Percentiles rank a stretch among this genome's conserved stretches.
Evolutionary conservation across 495 filamentous ascomycete genomes (phyloP).

Genomic region (Penicillium parvum): DNA sequence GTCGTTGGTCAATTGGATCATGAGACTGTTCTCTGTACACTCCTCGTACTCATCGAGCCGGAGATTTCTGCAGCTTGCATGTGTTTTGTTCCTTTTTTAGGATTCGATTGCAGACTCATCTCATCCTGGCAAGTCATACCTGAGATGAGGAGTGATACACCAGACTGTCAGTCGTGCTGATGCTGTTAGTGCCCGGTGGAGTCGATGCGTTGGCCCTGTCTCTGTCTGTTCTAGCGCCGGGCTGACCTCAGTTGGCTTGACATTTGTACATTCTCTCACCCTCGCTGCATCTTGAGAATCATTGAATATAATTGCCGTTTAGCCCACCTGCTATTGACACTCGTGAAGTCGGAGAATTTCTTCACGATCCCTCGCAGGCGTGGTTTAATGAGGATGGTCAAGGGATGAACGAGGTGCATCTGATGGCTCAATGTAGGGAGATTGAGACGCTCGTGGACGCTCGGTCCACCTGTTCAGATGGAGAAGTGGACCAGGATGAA

Average conservation of each 20-base stretch:
- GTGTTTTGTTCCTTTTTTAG: too few species aligned
- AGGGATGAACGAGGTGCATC: constrained; percentile 16
- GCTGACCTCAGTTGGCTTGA: too few species aligned
- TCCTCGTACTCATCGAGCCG: too few species aligned
- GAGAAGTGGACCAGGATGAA: neutral
- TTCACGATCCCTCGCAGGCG: constrained; percentile 24
- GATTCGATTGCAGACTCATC: too few species aligned
- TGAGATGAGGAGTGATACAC: neutral
- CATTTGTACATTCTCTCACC: too few species aligned
- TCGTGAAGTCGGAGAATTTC: constrained; percentile 23
- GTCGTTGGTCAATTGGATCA: neutral
- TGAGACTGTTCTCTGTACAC: too few species aligned
- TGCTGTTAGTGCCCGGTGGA: constrained; percentile 6
- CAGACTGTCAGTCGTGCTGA: neutral
- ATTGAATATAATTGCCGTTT: neutral
- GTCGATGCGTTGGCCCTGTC: constrained; percentile 10
- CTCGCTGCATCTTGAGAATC: constrained; percentile 8
- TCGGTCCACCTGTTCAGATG: constrained; percentile 22
- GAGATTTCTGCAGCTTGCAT: too few species aligned
- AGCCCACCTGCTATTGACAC: constrained; percentile 6
- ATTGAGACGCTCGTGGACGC: constrained; percentile 6
- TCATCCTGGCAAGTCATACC: neutral
- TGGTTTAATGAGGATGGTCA: constrained; percentile 14
- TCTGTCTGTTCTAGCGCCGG: neutral
- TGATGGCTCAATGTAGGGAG: constrained; percentile 13